Conservation (phyloP, 2,329 filamentous ascomycete species). For the Dissoconium aciculare region DNA sequence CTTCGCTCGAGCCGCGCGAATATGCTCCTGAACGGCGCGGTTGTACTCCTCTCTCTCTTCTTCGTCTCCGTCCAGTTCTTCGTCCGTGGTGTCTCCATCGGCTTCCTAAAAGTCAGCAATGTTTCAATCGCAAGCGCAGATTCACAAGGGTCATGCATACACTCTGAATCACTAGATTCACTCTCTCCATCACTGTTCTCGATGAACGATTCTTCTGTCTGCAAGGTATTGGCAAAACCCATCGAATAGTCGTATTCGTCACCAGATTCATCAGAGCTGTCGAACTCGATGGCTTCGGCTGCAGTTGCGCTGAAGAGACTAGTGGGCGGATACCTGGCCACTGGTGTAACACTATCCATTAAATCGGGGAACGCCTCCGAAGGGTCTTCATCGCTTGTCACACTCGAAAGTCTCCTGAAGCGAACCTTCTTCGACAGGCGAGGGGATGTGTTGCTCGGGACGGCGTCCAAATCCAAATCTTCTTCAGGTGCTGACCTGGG, state of each 20-base stretch:
- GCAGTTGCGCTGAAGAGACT: conserved; percentile 14
- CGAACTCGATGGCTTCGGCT: background rate
- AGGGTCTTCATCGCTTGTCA: conserved; percentile 20
- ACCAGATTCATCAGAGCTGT: conserved; percentile 13
- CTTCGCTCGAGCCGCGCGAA: background rate
- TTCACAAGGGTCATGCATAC: conserved; percentile 15
- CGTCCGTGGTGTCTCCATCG: conserved; percentile 25
- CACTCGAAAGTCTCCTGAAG: conserved; percentile 22
- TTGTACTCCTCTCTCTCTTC: background rate
- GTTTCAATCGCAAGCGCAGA: conserved; percentile 3
- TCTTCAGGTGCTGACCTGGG: too few species aligned
- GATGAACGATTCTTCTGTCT: too few species aligned
- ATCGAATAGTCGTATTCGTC: conserved; percentile 19
- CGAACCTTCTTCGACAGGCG: conserved; percentile 21
- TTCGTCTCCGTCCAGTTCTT: conserved; percentile 19
- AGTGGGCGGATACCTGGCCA: background rate
- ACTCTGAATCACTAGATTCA: conserved; percentile 18
- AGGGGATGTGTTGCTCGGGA: too few species aligned
- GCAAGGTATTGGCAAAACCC: background rate
- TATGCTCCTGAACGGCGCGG: conserved; percentile 8
- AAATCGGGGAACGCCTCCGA: conserved; percentile 23
- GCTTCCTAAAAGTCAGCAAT: conserved; percentile 17
- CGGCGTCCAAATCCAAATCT: too few species aligned
- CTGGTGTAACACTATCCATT: conserved; percentile 12
- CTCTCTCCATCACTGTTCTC: conserved; percentile 17